phyloP scores from a whole-genome alignment of 2,329 filamentous ascomycete species.

The Sclerotinia nivalis region DNA sequence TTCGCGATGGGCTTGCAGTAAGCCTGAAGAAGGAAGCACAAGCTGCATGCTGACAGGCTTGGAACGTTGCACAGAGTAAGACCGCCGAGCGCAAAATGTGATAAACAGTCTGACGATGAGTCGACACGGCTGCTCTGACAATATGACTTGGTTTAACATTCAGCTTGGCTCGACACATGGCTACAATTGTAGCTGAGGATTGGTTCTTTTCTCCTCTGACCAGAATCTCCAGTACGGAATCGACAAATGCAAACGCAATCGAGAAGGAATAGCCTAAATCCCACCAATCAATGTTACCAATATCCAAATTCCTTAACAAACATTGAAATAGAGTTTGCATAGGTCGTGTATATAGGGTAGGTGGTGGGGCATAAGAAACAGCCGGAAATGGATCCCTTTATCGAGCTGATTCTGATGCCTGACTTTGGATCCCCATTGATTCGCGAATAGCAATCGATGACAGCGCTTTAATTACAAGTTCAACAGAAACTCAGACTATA shows the following conservation, averaged over 20 bases:
- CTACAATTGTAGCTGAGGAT: background rate
- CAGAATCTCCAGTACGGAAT: background rate
- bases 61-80: background rate
- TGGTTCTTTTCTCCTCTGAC: background rate
- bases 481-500: background rate
- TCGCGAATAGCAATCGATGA: background rate
- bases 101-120: background rate
- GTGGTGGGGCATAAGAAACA: background rate
- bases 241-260: background rate
- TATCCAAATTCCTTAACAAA: background rate
- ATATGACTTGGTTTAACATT: constrained; percentile 3
- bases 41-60: background rate
- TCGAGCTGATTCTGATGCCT: background rate
- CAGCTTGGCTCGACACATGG: background rate
- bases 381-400: background rate
- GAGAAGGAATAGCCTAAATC: background rate
- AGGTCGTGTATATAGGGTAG: background rate
- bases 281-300: background rate
- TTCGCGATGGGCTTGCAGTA: background rate
- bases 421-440: background rate
- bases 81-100: background rate
- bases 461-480: background rate
- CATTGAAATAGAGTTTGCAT: background rate
- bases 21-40: background rate
- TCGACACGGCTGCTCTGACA: background rate